Conservation (phyloP, 2,329 filamentous ascomycete genomes). For the Aspergillus ustus region DNA sequence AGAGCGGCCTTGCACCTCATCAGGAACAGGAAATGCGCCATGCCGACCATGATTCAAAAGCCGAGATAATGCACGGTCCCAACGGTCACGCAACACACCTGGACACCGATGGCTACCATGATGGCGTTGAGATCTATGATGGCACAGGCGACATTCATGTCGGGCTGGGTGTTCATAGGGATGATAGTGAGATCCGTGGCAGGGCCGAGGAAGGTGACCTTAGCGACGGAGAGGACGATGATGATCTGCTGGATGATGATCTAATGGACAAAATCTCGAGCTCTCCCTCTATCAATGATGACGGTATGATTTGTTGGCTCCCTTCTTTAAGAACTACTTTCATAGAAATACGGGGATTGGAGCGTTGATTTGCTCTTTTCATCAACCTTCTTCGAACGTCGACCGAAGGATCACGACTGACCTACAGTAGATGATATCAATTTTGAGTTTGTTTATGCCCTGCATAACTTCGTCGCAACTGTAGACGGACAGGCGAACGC, state of each 20-base stretch:
- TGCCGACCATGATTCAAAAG: conserved; percentile 74
- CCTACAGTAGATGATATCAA: conserved; percentile 96
- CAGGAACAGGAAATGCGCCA: conserved; percentile 84
- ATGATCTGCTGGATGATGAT: conserved; percentile 82
- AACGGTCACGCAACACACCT: conserved; percentile 62
- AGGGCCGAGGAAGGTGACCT: conserved; percentile 53
- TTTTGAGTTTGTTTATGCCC: conserved; percentile 98
- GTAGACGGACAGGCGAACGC: conserved; percentile 98
- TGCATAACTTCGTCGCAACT: conserved; percentile 96
- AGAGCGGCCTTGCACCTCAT: conserved; percentile 70
- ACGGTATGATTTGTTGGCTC: conserved; percentile 64
- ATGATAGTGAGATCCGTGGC: conserved; percentile 21
- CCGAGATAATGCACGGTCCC: conserved; percentile 71
- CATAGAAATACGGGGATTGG: background rate
- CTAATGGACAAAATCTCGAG: conserved; percentile 99
- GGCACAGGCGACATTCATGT: conserved; percentile 35
- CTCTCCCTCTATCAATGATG: conserved; percentile 90
- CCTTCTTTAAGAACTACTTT: too few relatives aligned
- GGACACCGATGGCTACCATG: conserved; percentile 38
- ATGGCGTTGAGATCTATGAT: conserved; percentile 40
- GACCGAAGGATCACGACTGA: conserved; percentile 73
- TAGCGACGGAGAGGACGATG: conserved; percentile 67
- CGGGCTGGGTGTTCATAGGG: conserved; percentile 23
- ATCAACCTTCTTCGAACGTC: background rate
- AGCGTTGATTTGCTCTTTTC: background rate